Base-by-base conservation (phyloP, 2,329 filamentous ascomycete genomes). In the Aspergillus fischeri region DNA sequence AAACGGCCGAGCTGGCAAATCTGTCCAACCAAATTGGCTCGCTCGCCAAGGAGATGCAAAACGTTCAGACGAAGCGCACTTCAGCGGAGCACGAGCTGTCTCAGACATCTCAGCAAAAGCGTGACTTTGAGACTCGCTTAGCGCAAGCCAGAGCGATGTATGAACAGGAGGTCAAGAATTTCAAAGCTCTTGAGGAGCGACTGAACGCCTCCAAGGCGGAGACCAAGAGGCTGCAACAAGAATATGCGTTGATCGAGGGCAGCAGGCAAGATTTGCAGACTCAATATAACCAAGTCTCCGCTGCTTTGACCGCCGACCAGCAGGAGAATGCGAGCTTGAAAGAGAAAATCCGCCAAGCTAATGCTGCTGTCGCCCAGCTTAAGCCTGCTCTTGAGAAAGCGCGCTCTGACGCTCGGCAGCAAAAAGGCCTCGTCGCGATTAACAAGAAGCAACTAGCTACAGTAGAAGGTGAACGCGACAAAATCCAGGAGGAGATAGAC, bases 371-470 rank as follows among this genome's bases (percentile, higher is more conserved):
- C 65, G 82, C 85, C 20, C 88, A 92, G 73, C 78, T 97, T 44
- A 95, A 92, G 73, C 92, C 92, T 32, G 88, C 93, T 64, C 86
- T 99, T 53, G 94, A 99, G 73, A 97, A 97, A 79, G 82, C 96
- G 66, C 92, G 90, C 72, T 91, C 89, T 11, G 92, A 97, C 66
- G 92, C 92, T 27, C 87, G 94, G 45, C 94, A 97, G 73, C 92
- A 97, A 70, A 97, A 96, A 78, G 94, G 94, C 20, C 81, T 97
- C 63, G 93, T 96, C 29, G 92, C 94, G 47, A 99, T 99, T 77
- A 97, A 97, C 78, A 97, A 95, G 81, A 99, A 99, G 78, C 94
- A 99, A 76, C 80, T 97, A 59, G 85, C 88, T 38, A 97, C 92
- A 0, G 91, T 89, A 56, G 94, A 99, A 74, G 85, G 84, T 50